Conservation (phyloP, 805 yeast species). For the Saturnispora halmiae region DNA sequence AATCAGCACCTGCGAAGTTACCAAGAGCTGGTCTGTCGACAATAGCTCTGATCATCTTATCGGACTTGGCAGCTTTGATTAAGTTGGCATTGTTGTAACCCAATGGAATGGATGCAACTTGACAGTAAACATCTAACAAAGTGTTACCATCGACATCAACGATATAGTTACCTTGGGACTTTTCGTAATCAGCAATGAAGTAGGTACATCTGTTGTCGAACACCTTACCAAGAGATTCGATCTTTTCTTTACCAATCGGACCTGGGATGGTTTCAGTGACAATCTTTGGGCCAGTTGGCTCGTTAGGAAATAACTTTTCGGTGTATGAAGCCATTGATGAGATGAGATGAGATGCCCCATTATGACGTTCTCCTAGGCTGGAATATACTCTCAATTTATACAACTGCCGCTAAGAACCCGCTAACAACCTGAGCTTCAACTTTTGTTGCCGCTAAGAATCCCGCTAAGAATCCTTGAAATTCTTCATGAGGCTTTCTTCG, state of each 20-base stretch:
- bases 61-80: slow-evolving; percentile 57
- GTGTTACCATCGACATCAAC: slow-evolving; percentile 74
- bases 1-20: slow-evolving; percentile 66
- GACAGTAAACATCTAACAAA: slow-evolving; percentile 68
- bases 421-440: too few relatives aligned
- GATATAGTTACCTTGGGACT: slow-evolving; percentile 71
- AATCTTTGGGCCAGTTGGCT: slow-evolving; percentile 65
- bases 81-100: slow-evolving; percentile 82
- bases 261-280: slow-evolving; percentile 64
- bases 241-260: slow-evolving; percentile 48
- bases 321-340: slow-evolving; percentile 32
- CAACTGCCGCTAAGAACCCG: not conserved
- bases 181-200: slow-evolving; percentile 67
- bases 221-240: slow-evolving; percentile 47
- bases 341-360: not conserved
- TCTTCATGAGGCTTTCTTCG: too few relatives aligned
- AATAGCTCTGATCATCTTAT: slow-evolving; percentile 61
- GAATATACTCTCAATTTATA: not conserved
- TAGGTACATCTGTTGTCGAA: slow-evolving; percentile 68
- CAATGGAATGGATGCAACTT: slow-evolving; percentile 75
- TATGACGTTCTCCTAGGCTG: too few relatives aligned
- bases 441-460: too few relatives aligned
- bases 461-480: too few relatives aligned
- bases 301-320: slow-evolving; percentile 62
- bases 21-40: slow-evolving; percentile 82